A percentile compares a stretch with the other conserved stretches of the same genome.
Conservation (phyloP, 139 green algal species). For the Coelastrella sp. region DNA sequence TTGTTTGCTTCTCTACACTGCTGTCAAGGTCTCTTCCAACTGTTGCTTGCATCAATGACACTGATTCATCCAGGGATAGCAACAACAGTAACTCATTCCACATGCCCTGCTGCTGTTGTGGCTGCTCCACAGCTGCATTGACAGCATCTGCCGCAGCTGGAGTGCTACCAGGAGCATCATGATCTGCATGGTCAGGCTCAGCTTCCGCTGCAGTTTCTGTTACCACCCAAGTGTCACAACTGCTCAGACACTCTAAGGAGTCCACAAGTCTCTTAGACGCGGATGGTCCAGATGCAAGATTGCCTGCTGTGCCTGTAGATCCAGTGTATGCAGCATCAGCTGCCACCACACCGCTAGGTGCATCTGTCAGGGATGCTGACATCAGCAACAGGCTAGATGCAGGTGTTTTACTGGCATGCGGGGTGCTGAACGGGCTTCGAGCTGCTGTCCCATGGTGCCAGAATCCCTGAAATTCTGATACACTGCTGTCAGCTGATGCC, state of each 20-base stretch:
- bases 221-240: background rate
- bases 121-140: background rate
- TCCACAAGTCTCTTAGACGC: background rate
- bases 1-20: background rate
- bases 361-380: background rate
- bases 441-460: background rate
- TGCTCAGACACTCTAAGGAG: background rate
- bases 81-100: slow-evolving; percentile 20
- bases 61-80: slow-evolving; percentile 39
- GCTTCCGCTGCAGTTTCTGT: background rate
- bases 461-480: slow-evolving; percentile 36
- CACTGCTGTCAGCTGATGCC: background rate
- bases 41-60: background rate
- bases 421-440: background rate
- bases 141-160: background rate
- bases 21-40: background rate
- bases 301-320: too few relatives aligned
- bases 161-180: background rate
- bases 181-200: background rate
- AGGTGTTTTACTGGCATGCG: background rate
- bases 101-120: slow-evolving; percentile 1
- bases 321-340: background rate
- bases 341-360: background rate
- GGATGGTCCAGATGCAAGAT: background rate
- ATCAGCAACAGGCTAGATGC: background rate